phyloP scores from a whole-genome alignment of 2,329 filamentous ascomycete genomes.

The Trichoderma sp. region DNA sequence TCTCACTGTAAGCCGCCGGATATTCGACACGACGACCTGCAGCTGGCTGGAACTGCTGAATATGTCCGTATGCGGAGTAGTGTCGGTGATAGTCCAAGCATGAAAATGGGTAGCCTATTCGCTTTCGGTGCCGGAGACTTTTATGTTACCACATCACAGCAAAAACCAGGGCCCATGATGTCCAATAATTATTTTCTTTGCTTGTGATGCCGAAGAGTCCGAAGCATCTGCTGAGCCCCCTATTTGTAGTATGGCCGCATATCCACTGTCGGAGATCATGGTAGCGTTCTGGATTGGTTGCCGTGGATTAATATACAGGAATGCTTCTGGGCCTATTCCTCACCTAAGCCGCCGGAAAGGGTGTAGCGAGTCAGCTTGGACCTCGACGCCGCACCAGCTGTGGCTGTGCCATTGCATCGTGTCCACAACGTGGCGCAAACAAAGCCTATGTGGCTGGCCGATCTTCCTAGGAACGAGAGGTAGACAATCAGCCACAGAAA shows the following conservation, averaged over 20 bases:
- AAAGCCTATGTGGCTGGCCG: not conserved
- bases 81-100: not conserved
- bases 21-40: not conserved
- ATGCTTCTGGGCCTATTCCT: not conserved
- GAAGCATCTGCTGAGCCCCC: not conserved
- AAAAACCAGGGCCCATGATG: not conserved
- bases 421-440: not conserved
- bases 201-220: constrained; percentile 12
- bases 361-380: not conserved
- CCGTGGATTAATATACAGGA: not conserved
- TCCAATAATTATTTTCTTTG: too few relatives aligned
- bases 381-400: not conserved
- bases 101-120: not conserved
- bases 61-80: not conserved
- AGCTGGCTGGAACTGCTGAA: not conserved
- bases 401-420: constrained; percentile 8
- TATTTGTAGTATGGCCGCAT: not conserved
- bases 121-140: not conserved
- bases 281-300: not conserved
- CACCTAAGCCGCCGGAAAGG: not conserved
- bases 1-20: not conserved
- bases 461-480: constrained; percentile 1
- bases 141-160: not conserved
- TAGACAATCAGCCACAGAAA: not conserved
- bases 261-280: not conserved